These are phyloP conservation scores for Articulospora tetracladia DNA, from an alignment of 495 filamentous ascomycete species.

Conservation along the genomic window DNA sequence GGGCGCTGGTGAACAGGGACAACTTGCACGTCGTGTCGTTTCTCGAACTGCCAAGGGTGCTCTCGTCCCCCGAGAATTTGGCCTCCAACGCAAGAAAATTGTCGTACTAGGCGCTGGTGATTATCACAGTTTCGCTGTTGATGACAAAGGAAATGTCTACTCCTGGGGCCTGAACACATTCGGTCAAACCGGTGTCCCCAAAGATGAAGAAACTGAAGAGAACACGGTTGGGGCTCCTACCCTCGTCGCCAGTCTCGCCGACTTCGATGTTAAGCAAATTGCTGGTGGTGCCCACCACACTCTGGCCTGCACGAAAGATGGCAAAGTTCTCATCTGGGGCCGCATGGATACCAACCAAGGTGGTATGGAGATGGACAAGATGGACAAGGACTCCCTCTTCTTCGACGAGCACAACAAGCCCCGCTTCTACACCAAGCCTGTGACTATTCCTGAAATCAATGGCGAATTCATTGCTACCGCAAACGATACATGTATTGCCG, in stretches of 20 bases:
- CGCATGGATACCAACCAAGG: constrained; percentile 60
- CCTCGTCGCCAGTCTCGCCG: constrained; percentile 54
- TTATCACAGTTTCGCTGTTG: constrained; percentile 77
- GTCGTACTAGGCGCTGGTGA: constrained; percentile 54
- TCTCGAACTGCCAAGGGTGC: constrained; percentile 56
- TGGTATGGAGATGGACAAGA: constrained; percentile 47
- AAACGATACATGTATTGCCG: constrained; percentile 56
- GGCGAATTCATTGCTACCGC: constrained; percentile 42
- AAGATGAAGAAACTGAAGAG: constrained; percentile 60
- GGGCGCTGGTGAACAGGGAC: constrained; percentile 70
- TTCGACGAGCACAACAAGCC: constrained; percentile 41
- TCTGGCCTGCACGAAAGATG: constrained; percentile 55
- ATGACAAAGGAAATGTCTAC: constrained; percentile 65
- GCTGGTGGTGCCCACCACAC: constrained; percentile 69
- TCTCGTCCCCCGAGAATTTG: constrained; percentile 66
- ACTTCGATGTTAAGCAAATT: constrained; percentile 48
- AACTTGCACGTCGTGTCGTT: constrained; percentile 68
- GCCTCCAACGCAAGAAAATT: constrained; percentile 56
- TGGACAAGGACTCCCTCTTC: constrained; percentile 51
- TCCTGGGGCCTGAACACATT: constrained; percentile 89
- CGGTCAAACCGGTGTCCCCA: constrained; percentile 61
- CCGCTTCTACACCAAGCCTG: constrained; percentile 54
- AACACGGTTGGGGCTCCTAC: constrained; percentile 54
- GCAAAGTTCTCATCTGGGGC: constrained; percentile 65
- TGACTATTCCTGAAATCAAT: constrained; percentile 31